A percentile compares a stretch with the other conserved stretches of the same genome.
These are phyloP conservation scores for Drosera spatulata DNA, from an alignment of 179 eudicot genomes.

Conservation along the genomic window DNA sequence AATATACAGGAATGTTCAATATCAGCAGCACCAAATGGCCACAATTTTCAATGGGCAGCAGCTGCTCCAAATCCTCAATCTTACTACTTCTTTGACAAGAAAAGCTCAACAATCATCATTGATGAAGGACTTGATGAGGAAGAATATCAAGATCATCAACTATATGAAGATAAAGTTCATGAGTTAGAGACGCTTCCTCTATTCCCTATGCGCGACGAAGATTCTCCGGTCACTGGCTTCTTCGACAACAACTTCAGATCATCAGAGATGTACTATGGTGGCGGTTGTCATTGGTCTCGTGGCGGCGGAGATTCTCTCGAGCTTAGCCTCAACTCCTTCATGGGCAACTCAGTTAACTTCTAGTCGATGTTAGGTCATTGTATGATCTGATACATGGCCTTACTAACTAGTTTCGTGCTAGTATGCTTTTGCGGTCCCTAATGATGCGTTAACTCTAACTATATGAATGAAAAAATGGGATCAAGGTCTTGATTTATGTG, in stretches of 20 bases:
- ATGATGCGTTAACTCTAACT: no score
- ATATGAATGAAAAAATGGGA: no score
- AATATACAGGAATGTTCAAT: slow-evolving; percentile 57
- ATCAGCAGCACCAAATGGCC: slow-evolving; percentile 32
- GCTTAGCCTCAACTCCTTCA: slow-evolving; percentile 75
- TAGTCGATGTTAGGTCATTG: background rate
- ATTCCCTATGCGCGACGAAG: slow-evolving; percentile 70
- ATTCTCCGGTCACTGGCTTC: slow-evolving; percentile 11
- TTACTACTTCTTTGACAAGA: slow-evolving; percentile 43
- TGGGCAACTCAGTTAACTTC: slow-evolving; percentile 17
- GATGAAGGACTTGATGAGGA: slow-evolving; percentile 26
- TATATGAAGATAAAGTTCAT: slow-evolving; percentile 10
- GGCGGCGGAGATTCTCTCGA: slow-evolving; percentile 45
- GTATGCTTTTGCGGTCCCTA: no score
- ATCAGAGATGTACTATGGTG: slow-evolving; percentile 14
- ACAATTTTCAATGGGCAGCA: slow-evolving; percentile 30
- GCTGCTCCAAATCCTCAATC: slow-evolving; percentile 18
- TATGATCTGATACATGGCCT: background rate
- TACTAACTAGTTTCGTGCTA: background rate
- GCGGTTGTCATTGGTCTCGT: slow-evolving; percentile 24
- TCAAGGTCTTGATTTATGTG: no score
- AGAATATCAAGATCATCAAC: background rate
- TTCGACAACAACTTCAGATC: slow-evolving; percentile 12
- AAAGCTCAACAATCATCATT: slow-evolving; percentile 13
- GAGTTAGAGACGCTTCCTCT: slow-evolving; percentile 80